Conservation (phyloP, 352 stramenopile genomes). For the Phytophthora rubi region DNA sequence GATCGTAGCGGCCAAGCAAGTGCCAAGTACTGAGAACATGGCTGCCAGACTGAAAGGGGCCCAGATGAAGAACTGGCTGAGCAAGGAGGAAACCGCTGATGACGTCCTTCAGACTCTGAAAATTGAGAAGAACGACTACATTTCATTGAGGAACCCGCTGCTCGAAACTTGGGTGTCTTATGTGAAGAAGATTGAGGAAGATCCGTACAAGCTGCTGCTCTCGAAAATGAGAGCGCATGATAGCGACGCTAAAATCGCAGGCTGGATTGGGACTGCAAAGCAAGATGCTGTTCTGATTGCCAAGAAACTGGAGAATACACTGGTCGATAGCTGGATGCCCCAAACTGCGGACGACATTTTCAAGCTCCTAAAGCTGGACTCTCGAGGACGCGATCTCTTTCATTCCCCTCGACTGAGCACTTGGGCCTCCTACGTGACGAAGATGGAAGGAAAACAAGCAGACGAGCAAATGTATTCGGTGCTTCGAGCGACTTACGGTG, state of each 20-base stretch:
- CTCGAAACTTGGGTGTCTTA: background rate
- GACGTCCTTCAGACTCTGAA: too few species aligned
- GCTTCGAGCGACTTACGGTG: background rate
- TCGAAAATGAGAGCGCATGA: background rate
- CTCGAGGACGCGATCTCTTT: too few species aligned
- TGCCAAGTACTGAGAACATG: background rate
- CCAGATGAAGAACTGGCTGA: too few species aligned
- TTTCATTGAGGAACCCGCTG: background rate
- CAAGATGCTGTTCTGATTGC: too few species aligned
- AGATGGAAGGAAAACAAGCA: background rate
- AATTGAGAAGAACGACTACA: too few species aligned
- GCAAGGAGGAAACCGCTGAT: too few species aligned
- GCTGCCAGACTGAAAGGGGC: background rate
- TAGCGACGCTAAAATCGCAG: background rate
- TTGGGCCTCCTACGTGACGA: background rate
- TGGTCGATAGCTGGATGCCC: background rate
- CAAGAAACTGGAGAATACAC: background rate
- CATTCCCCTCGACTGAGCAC: background rate
- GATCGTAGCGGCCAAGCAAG: background rate
- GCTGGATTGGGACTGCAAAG: background rate
- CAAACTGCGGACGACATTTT: background rate
- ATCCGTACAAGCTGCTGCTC: background rate
- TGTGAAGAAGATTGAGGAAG: background rate
- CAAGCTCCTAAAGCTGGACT: too few species aligned
- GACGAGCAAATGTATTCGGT: background rate